Base-by-base conservation (phyloP, 352 stramenopile species). In the Phytophthora sansomeana region DNA sequence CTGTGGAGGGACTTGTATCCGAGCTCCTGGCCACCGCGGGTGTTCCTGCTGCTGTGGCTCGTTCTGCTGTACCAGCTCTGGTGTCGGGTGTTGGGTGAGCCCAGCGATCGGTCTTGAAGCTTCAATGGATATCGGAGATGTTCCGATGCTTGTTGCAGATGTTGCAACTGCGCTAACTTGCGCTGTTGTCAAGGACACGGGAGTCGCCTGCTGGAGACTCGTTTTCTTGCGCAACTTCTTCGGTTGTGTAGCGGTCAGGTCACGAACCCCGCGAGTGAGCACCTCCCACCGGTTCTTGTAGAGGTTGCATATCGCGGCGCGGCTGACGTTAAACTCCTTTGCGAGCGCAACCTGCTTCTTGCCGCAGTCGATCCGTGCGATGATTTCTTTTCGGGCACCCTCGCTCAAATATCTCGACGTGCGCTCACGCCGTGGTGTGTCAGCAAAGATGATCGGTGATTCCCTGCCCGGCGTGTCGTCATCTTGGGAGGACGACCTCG, bases 231-330 rank as follows among this genome's bases (percentile, higher is more conserved):
- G 47, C 4, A 47, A 29, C 21, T 52, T 67, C 47, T 63, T 68
- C 1, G 64, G 64, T 14, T 70, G 54, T 13, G 65, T 70, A 1
- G 62, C 58, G 17, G 65, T 68, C 2, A 63, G 42, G 17, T 78
- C 73, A 4, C 75, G 62, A 49, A 43, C 58, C 24, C 58, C 70
- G n/a, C 76, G 76, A 1, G 66, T 78, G n/a, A 84, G 67, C 30
- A 84, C 73, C 24, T 80, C 69, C 32, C 67, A 69, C 14, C 77
- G 74, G 49, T 82, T 86, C 63, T 86, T 86, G 73, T 86, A 86
- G 11, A 86, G 61, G 30, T 86, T 83, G 51, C 77, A 86, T 32
- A 86, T 82, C 35, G 77, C 77, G 5, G 77, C 77, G 26, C 77
- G 77, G 43, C 75, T 86, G 1, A 84, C 77, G 28, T 57, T 52